Base-by-base conservation (phyloP, 176 grass and related monocot species). In the Avena insularis region DNA sequence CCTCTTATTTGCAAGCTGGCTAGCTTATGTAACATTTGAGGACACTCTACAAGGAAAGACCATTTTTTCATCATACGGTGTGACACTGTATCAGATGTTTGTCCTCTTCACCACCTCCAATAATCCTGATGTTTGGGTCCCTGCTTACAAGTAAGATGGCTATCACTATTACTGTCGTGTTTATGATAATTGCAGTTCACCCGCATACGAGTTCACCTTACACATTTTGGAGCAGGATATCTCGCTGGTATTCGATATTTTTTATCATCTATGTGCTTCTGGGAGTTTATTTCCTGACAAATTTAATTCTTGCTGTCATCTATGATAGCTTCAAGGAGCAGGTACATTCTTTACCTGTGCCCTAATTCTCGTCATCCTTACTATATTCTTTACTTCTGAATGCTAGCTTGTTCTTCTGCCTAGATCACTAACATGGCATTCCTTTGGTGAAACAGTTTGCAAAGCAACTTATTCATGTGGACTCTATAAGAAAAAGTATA, bases 281-380 rank as follows among this genome's bases (percentile, higher is more conserved):
- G 84, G 96, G 90, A 86, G 96, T 98, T 90, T 98, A 98, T 82
- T 98, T 98, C 86, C 89, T 98, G 43, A 98, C 96, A 85, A 98
- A 98, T 91, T 90, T 98, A 82, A 91, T 98, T 88, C 96, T 98
- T 89, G 96, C 96, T 4, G 96, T 98, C 85, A 93, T 98, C 91
- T 98, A 98, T 85, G 93, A 98, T 75, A 95, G 96, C 88, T 96
- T 98, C 82, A 98, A 98, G 73, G 90, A 92, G 76, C 96, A 98
- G 94, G 96, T 98, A 84, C 48, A 50, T 87, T 64, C 62, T 47
- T 83, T 87, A 19, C 35, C 38, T 17, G 13, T 16, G 7, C 47
- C 13, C 5, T 66, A 63, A 67, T 83, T 66, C 20, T 87, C 51
- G 84, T 80, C 38, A 70, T 50, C 5, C 74, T 76, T 60, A 50